Conservation (phyloP, 31 red algal species). For the Odonthalia washingtoniensis region DNA sequence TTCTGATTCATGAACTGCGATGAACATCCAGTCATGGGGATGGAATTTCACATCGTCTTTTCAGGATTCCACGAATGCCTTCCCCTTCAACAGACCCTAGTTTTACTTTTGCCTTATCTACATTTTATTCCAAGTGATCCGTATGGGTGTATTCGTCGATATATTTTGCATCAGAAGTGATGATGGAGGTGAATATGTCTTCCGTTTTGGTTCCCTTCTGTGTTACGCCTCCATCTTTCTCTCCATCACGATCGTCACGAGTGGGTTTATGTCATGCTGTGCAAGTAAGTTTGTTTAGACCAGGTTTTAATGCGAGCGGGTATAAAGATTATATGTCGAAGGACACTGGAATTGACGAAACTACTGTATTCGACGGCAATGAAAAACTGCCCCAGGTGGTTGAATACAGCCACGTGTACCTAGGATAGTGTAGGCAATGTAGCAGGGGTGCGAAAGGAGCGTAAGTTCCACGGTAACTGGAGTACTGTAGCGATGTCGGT, state of each 20-base stretch:
- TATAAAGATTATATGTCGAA: not conserved
- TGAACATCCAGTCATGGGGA: not conserved
- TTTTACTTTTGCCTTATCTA: too few species aligned
- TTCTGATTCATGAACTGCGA: not conserved
- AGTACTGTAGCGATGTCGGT: too few species aligned
- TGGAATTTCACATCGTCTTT: not conserved
- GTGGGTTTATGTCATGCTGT: not conserved
- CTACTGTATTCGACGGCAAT: too few species aligned
- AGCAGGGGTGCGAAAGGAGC: too few species aligned
- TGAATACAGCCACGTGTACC: too few species aligned
- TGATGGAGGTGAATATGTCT: not conserved
- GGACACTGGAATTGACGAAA: too few species aligned
- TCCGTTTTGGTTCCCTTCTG: not conserved
- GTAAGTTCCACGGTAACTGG: too few species aligned
- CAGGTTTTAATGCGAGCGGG: not conserved
- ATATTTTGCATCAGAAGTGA: not conserved
- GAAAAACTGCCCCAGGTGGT: too few species aligned
- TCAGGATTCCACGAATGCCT: not conserved
- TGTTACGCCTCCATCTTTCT: not conserved
- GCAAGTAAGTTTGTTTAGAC: not conserved
- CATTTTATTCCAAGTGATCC: too few species aligned
- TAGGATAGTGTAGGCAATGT: not conserved
- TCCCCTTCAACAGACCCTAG: too few species aligned
- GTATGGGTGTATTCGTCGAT: too few species aligned
- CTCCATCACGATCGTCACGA: not conserved